These are phyloP conservation scores for Fusarium xylarioides DNA, from an alignment of 2,329 filamentous ascomycete genomes.

Conservation along the genomic window DNA sequence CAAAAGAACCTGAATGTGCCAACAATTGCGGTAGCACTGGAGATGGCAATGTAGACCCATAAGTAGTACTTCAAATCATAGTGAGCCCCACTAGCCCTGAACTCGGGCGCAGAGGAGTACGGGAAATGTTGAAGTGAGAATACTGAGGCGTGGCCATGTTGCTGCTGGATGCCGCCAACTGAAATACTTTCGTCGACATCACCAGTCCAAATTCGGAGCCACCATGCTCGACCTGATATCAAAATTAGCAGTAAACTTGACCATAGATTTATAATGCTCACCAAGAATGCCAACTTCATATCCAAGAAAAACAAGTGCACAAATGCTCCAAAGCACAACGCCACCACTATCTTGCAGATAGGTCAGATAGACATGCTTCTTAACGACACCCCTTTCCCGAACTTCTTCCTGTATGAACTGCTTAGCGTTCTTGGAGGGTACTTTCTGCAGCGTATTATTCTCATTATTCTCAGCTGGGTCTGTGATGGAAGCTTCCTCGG, in stretches of 20 bases:
- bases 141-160: slow-evolving; percentile 54
- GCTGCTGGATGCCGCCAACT: slow-evolving; percentile 42
- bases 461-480: slow-evolving; percentile 53
- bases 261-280: slow-evolving; percentile 34
- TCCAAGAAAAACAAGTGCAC: slow-evolving; percentile 62
- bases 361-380: slow-evolving; percentile 69
- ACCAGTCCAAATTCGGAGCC: slow-evolving; percentile 71
- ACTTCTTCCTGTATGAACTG: slow-evolving; percentile 82
- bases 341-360: slow-evolving; percentile 76
- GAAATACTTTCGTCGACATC: slow-evolving; percentile 24
- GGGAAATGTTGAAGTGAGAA: slow-evolving; percentile 58
- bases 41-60: slow-evolving; percentile 74
- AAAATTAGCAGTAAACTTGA: slow-evolving; percentile 3
- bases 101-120: slow-evolving; percentile 50
- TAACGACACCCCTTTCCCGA: slow-evolving; percentile 76
- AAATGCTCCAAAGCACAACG: slow-evolving; percentile 65
- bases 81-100: slow-evolving; percentile 42
- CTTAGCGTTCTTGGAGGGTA: slow-evolving; percentile 63
- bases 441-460: slow-evolving; percentile 57
- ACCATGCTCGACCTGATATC: slow-evolving; percentile 64
- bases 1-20: slow-evolving; percentile 71
- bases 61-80: slow-evolving; percentile 70
- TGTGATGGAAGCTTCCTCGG: slow-evolving; percentile 57
- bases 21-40: slow-evolving; percentile 67
- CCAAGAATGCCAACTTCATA: slow-evolving; percentile 66